Evolutionary conservation across 805 yeast species (phyloP).

Genomic region (Candida pseudofarinosa): DNA sequence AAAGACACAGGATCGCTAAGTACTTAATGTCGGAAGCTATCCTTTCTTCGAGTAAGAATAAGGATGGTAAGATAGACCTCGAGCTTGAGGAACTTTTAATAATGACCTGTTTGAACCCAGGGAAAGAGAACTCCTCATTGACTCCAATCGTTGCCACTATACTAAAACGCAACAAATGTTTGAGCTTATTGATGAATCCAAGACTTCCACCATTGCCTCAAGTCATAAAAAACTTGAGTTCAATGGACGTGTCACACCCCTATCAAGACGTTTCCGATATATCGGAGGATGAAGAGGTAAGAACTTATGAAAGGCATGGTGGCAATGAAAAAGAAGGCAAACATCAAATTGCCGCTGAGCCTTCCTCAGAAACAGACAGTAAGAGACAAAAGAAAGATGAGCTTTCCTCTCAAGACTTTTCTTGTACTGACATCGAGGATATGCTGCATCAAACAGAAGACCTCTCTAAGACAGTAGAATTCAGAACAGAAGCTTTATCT

Average conservation of each 20-base stretch:
- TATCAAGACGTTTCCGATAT: background rate
- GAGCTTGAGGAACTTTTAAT: constrained; percentile 41
- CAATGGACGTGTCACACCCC: background rate
- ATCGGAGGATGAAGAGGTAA: background rate
- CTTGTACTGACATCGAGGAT: background rate
- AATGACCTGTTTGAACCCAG: constrained; percentile 65
- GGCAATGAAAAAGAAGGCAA: background rate
- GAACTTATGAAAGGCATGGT: background rate
- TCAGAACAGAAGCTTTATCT: background rate
- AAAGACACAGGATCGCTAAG: constrained; percentile 52
- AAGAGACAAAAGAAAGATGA: background rate
- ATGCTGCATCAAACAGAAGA: background rate
- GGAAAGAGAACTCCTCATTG: constrained; percentile 56
- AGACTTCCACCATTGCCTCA: constrained; percentile 56
- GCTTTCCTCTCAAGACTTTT: background rate
- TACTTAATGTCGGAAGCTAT: constrained; percentile 34
- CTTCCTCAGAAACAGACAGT: background rate
- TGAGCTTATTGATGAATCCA: constrained; percentile 68
- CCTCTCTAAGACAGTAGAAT: background rate
- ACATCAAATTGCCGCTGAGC: background rate
- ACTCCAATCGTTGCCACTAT: constrained; percentile 65
- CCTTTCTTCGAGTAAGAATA: constrained; percentile 19
- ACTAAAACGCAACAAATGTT: constrained; percentile 45
- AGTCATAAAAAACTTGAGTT: background rate
- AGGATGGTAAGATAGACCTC: constrained; percentile 19